A percentile compares a stretch with the other conserved stretches of the same genome.
These are phyloP conservation scores for Solanum chacoense DNA, from an alignment of 305 asterid species.

Conservation along the genomic window DNA sequence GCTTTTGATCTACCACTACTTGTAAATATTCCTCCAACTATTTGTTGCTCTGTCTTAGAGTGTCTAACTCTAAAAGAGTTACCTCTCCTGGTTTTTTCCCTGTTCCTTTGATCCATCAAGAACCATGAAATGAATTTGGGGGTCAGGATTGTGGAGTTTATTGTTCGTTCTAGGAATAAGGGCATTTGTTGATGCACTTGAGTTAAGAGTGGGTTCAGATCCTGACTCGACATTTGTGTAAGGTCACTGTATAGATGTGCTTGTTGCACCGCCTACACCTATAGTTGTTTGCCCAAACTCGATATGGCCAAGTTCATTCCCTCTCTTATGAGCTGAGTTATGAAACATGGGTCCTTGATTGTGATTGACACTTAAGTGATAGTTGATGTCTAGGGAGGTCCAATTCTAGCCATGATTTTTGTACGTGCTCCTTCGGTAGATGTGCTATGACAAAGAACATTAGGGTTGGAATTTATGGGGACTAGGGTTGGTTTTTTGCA, in stretches of 20 bases:
- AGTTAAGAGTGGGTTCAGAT: neutral
- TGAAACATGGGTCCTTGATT: neutral
- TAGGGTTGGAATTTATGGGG: neutral
- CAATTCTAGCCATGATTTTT: neutral
- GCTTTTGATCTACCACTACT: neutral
- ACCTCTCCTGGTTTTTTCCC: neutral
- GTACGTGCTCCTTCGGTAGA: neutral
- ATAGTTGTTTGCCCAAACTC: neutral
- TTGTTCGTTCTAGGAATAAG: neutral
- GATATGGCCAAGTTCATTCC: neutral
- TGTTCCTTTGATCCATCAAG: neutral
- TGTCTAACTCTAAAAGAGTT: neutral
- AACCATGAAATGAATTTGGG: neutral
- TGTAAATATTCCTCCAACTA: neutral
- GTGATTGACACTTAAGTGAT: neutral
- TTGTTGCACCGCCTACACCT: neutral
- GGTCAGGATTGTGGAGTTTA: neutral
- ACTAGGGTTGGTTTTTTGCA: neutral
- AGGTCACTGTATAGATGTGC: neutral
- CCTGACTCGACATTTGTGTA: neutral
- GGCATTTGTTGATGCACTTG: neutral
- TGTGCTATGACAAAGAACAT: neutral
- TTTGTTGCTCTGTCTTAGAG: neutral
- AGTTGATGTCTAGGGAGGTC: neutral
- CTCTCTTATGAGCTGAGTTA: neutral